phyloP scores from a whole-genome alignment of 257 asterid genomes.

The Nicotiana tomentosiformis region DNA sequence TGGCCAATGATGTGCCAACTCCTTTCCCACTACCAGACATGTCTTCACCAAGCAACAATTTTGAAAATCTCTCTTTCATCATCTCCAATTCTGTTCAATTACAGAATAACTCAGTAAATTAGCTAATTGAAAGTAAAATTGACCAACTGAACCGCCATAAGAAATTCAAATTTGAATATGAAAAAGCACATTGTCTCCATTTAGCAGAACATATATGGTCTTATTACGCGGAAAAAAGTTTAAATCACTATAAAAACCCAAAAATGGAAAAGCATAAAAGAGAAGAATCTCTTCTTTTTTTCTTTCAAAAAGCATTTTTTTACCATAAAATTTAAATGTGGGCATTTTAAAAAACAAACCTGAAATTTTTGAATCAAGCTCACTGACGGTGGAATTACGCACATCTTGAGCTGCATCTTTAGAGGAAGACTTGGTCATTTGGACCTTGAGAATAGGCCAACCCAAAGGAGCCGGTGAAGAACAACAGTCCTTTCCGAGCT shows the following conservation, averaged over 20 bases:
- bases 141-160: not conserved
- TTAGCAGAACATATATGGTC: not conserved
- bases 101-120: not conserved
- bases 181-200: not conserved
- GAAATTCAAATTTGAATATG: not conserved
- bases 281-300: not conserved
- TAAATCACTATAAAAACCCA: not conserved
- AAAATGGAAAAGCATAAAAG: not conserved
- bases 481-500: constrained; percentile 1
- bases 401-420: constrained; percentile 24
- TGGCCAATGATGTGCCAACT: constrained; percentile 74
- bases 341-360: constrained; percentile 26
- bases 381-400: constrained; percentile 28
- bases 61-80: constrained; percentile 81
- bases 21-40: constrained; percentile 96
- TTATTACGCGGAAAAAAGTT: not conserved
- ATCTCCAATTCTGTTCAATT: constrained; percentile 56
- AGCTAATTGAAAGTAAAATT: not conserved
- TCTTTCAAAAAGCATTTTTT: not conserved
- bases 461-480: constrained; percentile 34
- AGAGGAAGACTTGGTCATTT: constrained; percentile 26
- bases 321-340: not conserved
- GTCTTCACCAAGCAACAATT: constrained; percentile 83
- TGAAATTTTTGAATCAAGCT: constrained; percentile 43
- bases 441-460: constrained; percentile 57